A percentile compares a stretch with the other conserved stretches of the same genome.
Conservation (phyloP, 768 basidiomycete genomes). For the Hericium alpestre region DNA sequence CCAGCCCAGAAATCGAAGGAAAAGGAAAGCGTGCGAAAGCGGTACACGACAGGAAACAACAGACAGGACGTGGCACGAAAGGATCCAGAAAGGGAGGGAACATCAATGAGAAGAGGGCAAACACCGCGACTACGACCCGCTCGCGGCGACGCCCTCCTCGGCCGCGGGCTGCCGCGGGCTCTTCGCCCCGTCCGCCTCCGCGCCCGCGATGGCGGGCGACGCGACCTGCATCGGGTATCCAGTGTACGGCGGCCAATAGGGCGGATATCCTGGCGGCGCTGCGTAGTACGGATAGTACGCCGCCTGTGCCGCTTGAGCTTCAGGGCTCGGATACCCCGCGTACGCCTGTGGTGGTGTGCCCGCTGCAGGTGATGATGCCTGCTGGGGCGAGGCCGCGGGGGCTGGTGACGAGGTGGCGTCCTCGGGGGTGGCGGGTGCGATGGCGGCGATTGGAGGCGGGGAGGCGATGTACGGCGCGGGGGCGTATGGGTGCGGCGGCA, state of each 20-base stretch:
- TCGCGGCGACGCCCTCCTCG: too few species aligned
- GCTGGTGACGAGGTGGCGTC: conserved; percentile 2
- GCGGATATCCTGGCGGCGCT: conserved; percentile 7
- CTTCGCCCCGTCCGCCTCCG: not conserved
- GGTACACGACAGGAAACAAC: too few species aligned
- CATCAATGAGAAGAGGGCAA: too few species aligned
- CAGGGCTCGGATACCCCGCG: not conserved
- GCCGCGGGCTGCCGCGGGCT: too few species aligned
- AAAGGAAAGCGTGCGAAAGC: too few species aligned
- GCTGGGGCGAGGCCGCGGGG: too few species aligned
- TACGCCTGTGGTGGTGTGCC: not conserved
- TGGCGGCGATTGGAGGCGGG: not conserved
- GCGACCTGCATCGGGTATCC: not conserved
- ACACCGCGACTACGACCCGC: too few species aligned
- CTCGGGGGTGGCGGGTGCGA: too few species aligned
- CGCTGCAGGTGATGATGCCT: conserved; percentile 4
- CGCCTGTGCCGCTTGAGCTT: conserved; percentile 5
- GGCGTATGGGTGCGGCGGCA: conserved; percentile 3
- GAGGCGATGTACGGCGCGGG: conserved; percentile 1
- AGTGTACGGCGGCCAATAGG: conserved; percentile 11
- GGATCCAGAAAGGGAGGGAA: too few species aligned
- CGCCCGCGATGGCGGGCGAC: not conserved
- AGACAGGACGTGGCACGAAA: too few species aligned
- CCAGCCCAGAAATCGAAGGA: too few species aligned
- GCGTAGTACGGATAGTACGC: conserved; percentile 11